A percentile compares a stretch with the other conserved stretches of the same genome.
phyloP scores from a whole-genome alignment of 371 early-diverging fungal species.

The Phascolomyces articulosus region DNA sequence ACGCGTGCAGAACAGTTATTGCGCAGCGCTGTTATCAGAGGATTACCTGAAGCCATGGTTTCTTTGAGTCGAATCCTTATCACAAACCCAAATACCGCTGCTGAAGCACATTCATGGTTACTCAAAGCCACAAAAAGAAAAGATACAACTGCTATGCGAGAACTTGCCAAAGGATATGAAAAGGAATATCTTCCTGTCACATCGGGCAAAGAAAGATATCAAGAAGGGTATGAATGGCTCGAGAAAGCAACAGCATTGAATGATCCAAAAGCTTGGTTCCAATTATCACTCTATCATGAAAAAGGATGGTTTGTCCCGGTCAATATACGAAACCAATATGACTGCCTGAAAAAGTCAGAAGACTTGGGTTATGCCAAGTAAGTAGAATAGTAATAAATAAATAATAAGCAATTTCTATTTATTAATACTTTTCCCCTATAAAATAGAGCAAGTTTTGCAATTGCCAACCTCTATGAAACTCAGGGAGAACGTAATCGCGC shows the following conservation, averaged over 20 bases:
- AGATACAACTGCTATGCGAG: slow-evolving; percentile 7
- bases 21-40: slow-evolving; percentile 36
- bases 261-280: slow-evolving; percentile 10
- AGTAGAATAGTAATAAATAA: background rate
- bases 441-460: slow-evolving; percentile 25
- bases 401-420: background rate
- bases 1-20: slow-evolving; percentile 36
- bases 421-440: no score
- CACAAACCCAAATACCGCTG: background rate
- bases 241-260: slow-evolving; percentile 10
- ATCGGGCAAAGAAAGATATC: background rate
- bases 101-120: background rate
- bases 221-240: slow-evolving; percentile 16
- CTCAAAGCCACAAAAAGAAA: slow-evolving; percentile 4
- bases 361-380: slow-evolving; percentile 28
- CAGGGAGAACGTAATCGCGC: slow-evolving; percentile 13
- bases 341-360: slow-evolving; percentile 30
- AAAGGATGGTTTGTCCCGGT: slow-evolving; percentile 14
- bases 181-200: background rate
- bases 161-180: slow-evolving; percentile 10
- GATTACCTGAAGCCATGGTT: slow-evolving; percentile 39
- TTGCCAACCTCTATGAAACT: slow-evolving; percentile 19
- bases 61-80: slow-evolving; percentile 27
- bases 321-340: slow-evolving; percentile 18
- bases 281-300: slow-evolving; percentile 11